Percentiles rank a stretch among this genome's conserved stretches.
These are phyloP conservation scores for Senna tora DNA, from an alignment of 306 rosid genomes.

Conservation along the genomic window DNA sequence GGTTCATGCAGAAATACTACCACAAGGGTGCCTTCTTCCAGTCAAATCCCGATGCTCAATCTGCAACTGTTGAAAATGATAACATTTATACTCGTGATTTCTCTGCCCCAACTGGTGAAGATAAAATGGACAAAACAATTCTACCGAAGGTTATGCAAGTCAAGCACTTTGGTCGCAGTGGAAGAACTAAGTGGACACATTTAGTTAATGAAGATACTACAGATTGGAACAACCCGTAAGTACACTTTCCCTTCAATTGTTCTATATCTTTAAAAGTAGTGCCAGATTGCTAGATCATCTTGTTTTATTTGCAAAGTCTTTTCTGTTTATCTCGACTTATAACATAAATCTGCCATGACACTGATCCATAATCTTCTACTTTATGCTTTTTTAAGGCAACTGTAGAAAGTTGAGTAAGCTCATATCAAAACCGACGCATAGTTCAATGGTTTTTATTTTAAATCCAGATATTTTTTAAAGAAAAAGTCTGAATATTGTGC, in stretches of 20 bases:
- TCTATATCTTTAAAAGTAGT: conserved; percentile 16
- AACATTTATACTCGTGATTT: conserved; percentile 72
- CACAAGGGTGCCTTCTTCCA: conserved; percentile 99
- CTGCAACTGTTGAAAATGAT: conserved; percentile 63
- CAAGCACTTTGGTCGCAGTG: conserved; percentile 98
- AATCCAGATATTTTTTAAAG: not conserved
- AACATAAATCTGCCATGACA: conserved; percentile 29
- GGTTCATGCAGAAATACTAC: conserved; percentile 95
- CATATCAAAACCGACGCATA: conserved; percentile 27
- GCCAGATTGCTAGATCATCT: not conserved
- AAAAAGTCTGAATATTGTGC: not conserved
- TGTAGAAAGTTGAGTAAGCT: conserved; percentile 24
- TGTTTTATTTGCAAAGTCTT: conserved; percentile 22
- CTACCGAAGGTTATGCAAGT: conserved; percentile 98
- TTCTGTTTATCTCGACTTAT: conserved; percentile 2
- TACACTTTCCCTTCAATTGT: conserved; percentile 27
- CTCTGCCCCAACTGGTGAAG: conserved; percentile 98
- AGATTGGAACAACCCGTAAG: conserved; percentile 97
- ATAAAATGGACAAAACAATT: conserved; percentile 94
- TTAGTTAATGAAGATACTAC: conserved; percentile 97
- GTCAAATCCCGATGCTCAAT: conserved; percentile 56
- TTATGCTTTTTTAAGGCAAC: not conserved
- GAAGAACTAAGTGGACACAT: conserved; percentile 98
- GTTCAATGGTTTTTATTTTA: not conserved
- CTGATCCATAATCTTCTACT: conserved; percentile 1